phyloP scores from a whole-genome alignment of 1,139 yeast species.

The Blastobotrys malaysiensis region DNA sequence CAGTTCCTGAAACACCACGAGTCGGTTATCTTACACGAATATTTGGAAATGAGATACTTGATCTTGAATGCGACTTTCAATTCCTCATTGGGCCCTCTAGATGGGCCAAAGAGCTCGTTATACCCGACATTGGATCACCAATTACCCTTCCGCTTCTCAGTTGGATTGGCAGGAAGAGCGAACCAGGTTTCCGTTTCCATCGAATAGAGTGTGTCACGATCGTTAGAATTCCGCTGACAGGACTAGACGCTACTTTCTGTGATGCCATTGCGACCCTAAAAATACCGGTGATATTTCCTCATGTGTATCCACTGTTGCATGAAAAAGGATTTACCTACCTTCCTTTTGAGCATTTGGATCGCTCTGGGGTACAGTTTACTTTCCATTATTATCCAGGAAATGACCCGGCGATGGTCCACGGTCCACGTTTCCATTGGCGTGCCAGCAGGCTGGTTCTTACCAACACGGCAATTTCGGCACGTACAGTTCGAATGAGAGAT shows the following conservation, averaged over 20 bases:
- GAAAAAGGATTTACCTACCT: neutral
- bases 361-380: neutral
- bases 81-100: neutral
- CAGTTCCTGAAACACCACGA: neutral
- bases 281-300: neutral
- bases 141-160: neutral
- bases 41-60: neutral
- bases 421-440: neutral
- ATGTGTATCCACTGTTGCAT: neutral
- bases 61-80: neutral
- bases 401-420: neutral
- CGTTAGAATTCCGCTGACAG: neutral
- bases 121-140: neutral
- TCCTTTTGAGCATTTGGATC: neutral
- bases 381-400: neutral
- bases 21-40: neutral
- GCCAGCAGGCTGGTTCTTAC: neutral
- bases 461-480: neutral
- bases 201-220: neutral
- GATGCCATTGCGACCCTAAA: neutral
- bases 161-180: neutral
- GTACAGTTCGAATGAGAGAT: neutral
- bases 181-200: neutral
- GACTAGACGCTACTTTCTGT: neutral
- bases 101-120: neutral